These are phyloP conservation scores for Backusella macrospora DNA, from an alignment of 192 early-diverging fungal species.

Conservation along the genomic window DNA sequence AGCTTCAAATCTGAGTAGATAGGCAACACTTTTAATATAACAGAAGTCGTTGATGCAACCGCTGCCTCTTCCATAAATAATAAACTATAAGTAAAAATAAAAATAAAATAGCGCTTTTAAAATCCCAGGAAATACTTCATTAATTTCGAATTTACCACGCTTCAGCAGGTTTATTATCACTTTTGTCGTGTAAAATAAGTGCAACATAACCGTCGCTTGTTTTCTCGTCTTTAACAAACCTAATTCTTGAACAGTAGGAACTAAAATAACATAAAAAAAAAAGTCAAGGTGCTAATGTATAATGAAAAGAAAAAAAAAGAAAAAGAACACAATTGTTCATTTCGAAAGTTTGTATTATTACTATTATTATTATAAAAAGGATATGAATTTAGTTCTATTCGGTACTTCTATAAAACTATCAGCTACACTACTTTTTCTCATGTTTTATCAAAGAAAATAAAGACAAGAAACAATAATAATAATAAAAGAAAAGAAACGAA, in stretches of 20 bases:
- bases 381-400: constrained; percentile 25
- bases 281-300: neutral
- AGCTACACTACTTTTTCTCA: neutral
- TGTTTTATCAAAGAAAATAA: neutral
- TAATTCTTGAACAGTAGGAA: neutral
- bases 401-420: neutral
- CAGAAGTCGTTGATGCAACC: neutral
- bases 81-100: constrained; percentile 3
- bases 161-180: neutral
- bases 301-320: neutral
- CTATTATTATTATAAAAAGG: constrained; percentile 16
- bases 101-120: neutral
- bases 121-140: no score
- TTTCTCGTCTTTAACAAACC: neutral
- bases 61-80: neutral
- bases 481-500: neutral
- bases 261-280: neutral
- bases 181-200: neutral
- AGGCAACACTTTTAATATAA: neutral
- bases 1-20: constrained; percentile 6
- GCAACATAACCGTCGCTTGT: neutral
- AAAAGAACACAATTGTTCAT: neutral
- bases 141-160: constrained; percentile 5
- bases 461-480: neutral
- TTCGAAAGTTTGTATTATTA: no score